A percentile compares a stretch with the other conserved stretches of the same genome.
phyloP scores from a whole-genome alignment of 192 early-diverging fungal species.

The Coemansia sp. region DNA sequence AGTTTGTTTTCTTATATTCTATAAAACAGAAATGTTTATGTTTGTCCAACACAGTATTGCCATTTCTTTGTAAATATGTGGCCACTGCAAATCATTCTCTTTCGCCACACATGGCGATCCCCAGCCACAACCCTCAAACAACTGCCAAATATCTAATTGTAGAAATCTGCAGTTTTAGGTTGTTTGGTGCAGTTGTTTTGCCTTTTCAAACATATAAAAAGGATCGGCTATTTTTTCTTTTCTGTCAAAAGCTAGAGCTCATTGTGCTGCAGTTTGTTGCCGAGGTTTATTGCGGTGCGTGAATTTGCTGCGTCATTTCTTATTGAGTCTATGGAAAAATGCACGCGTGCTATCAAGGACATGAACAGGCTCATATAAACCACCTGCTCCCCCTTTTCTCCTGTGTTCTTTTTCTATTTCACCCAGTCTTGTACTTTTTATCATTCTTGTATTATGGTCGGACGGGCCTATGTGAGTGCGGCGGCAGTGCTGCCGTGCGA shows the following conservation, averaged over 20 bases:
- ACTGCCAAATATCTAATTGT: too few species aligned
- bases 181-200: too few species aligned
- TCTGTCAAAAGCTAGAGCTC: not conserved
- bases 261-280: not conserved
- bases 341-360: not conserved
- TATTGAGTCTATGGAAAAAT: not conserved
- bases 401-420: not conserved
- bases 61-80: too few species aligned
- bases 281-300: too few species aligned
- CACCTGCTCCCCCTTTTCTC: not conserved
- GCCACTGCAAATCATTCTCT: too few species aligned
- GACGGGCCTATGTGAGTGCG: not conserved
- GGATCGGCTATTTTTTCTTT: not conserved
- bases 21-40: not conserved
- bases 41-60: too few species aligned
- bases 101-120: too few species aligned
- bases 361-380: not conserved
- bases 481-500: slow-evolving; percentile 10
- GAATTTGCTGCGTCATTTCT: not conserved
- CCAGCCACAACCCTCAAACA: too few species aligned
- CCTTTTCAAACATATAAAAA: too few species aligned
- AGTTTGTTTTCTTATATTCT: not conserved
- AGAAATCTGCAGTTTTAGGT: too few species aligned
- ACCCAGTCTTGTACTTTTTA: not conserved
- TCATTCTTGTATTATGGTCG: not conserved